Evolutionary conservation across 2,329 filamentous ascomycete species (phyloP).

Genomic region (Aspergillus cejpii): DNA sequence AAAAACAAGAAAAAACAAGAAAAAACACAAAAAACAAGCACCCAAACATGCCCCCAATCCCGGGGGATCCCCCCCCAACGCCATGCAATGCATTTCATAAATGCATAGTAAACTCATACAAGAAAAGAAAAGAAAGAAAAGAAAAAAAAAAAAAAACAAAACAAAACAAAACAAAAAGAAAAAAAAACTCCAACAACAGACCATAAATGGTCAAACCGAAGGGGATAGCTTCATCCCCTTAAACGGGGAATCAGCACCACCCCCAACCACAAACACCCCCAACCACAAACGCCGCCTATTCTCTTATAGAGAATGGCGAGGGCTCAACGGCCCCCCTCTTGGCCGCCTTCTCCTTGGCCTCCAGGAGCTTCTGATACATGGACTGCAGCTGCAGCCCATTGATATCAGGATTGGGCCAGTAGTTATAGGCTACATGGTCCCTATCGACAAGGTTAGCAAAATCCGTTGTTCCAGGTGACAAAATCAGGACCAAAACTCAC

Average conservation of each 20-base stretch:
- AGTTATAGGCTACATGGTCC: slow-evolving; percentile 41
- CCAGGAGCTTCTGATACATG: slow-evolving; percentile 36
- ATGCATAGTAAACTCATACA: slow-evolving; percentile 19
- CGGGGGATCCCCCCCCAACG: slow-evolving; percentile 19
- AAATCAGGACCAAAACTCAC: slow-evolving; percentile 26
- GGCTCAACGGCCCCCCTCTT: slow-evolving; percentile 21
- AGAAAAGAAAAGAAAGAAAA: slow-evolving; percentile 8
- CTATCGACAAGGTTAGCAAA: slow-evolving; percentile 28
- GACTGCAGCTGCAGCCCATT: slow-evolving; percentile 32
- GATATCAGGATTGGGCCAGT: slow-evolving; percentile 44
- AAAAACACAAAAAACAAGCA: slow-evolving; percentile 20
- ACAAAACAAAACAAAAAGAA: slow-evolving; percentile 12
- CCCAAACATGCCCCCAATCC: slow-evolving; percentile 16
- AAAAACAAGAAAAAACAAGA: slow-evolving; percentile 5
- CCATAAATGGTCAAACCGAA: too few species aligned
- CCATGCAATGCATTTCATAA: slow-evolving; percentile 26
- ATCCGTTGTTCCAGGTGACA: not conserved
- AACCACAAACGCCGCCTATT: slow-evolving; percentile 12
- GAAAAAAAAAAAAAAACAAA: slow-evolving; percentile 8
- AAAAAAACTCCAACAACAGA: too few species aligned
- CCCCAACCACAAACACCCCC: slow-evolving; percentile 1
- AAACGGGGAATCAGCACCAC: slow-evolving; percentile 8
- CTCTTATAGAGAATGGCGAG: slow-evolving; percentile 23
- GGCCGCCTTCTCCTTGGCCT: slow-evolving; percentile 20
- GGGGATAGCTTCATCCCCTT: too few species aligned